Evolutionary conservation across 495 filamentous ascomycete species (phyloP), one percentile per base, ranked within the genome.

Genomic region (Daldinia decipiens): DNA sequence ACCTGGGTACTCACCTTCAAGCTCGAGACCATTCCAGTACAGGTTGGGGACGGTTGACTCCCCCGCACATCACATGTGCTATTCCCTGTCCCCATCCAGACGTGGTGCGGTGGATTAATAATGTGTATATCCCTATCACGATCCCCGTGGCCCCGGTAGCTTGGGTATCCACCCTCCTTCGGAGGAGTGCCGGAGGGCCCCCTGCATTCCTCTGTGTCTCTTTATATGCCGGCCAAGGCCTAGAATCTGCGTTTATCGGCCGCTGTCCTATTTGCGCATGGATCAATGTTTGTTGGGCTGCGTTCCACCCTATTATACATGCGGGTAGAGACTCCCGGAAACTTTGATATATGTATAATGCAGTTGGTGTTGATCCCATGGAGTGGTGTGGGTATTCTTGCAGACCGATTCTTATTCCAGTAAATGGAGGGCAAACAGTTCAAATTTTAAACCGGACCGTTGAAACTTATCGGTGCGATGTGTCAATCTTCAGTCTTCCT

Each of bases 91-190:
- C 45, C 31, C 45, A 40, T 62, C 54, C 3, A 11, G 43, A 12
- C 3, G 11, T 47, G 9, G 43, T 11, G 19, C 19, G 19, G 43
- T 24, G 43, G 19, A 47, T 47, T 47, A 47, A 47, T 47, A 47
- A 47, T 47, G 24, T 47, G 9, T 47, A 24, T 47, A 24, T 39
- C 58, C 59, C 50, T 59, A 55, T 67, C 68, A 36, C 19, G 29
- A 66, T 71, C 68, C 57, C 51, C 68, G 68, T 57, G 62, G 26
- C 43, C n/a, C 62, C 58, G 61, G 62, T 61, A 36, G 50, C 21
- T 5, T 50, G 36, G 27, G 58, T 62, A 63, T 32, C 68, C 58
- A 55, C 58, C 36, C 59, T 26, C 19, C 19, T 9, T 62, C 62
- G 68, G 63, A 59, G 63, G 45, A 38, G 40, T 63, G 62, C 58